Evolutionary conservation across 2,329 filamentous ascomycete genomes (phyloP).

Genomic region (Cytospora paraplurivora): DNA sequence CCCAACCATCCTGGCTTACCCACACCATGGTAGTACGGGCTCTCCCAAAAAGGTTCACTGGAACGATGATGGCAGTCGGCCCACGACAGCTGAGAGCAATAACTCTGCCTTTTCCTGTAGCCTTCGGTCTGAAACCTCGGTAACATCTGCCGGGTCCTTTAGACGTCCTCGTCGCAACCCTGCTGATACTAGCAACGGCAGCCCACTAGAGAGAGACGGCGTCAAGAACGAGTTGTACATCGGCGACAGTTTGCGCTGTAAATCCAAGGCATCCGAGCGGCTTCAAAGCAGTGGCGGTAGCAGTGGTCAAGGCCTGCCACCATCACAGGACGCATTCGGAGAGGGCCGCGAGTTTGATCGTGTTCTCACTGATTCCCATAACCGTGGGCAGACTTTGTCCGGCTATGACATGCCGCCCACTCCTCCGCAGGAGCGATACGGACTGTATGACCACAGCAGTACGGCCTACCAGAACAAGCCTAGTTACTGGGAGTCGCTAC

Average conservation of each 20-base stretch:
- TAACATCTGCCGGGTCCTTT: conserved; percentile 9
- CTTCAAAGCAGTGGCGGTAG: not conserved
- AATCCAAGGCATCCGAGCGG: not conserved
- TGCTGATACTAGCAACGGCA: conserved; percentile 25
- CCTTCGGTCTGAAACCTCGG: conserved; percentile 2
- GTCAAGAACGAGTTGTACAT: conserved; percentile 2
- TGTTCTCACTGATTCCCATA: not conserved
- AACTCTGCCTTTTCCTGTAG: conserved; percentile 5
- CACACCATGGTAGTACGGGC: not conserved
- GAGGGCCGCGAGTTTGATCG: not conserved
- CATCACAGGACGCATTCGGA: not conserved
- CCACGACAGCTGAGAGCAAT: conserved; percentile 8
- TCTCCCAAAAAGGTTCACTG: conserved; percentile 21
- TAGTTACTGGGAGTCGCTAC: not conserved
- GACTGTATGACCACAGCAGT: not conserved
- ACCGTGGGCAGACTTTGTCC: not conserved
- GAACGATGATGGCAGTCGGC: conserved; percentile 9
- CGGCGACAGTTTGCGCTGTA: conserved; percentile 12
- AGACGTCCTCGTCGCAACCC: conserved; percentile 23
- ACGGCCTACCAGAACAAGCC: not conserved
- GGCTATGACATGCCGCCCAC: conserved; percentile 8
- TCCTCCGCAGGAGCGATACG: conserved; percentile 7
- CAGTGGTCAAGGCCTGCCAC: not conserved
- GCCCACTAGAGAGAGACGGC: conserved; percentile 15
- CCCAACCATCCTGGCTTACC: not conserved